phyloP scores from a whole-genome alignment of 1,284 basidiomycete species.

The Microbotryum lychnidis-dioicae region DNA sequence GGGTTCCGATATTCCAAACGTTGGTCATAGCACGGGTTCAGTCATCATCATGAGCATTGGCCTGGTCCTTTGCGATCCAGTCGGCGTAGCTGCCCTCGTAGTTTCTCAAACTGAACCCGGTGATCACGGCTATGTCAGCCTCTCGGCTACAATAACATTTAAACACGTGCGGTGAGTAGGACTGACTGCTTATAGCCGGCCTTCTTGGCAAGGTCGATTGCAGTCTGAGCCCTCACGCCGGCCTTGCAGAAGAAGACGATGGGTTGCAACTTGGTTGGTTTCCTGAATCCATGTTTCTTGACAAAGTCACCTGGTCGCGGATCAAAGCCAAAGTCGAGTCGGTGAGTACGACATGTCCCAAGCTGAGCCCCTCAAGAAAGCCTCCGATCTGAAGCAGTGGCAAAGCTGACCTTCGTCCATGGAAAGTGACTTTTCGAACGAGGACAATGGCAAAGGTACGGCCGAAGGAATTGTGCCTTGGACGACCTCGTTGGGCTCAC shows the following conservation, averaged over 20 bases:
- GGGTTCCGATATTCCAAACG: no score
- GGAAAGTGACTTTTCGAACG: constrained; percentile 62
- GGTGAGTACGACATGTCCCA: neutral
- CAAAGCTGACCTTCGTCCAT: constrained; percentile 53
- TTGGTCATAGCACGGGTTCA: neutral
- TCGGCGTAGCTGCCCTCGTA: constrained; percentile 90
- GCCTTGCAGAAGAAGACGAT: constrained; percentile 91
- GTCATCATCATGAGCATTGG: constrained; percentile 15
- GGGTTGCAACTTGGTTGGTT: constrained; percentile 67
- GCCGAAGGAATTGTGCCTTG: constrained; percentile 93
- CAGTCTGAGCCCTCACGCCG: constrained; percentile 73
- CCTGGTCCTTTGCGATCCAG: constrained; percentile 58
- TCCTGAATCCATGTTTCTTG: constrained; percentile 65
- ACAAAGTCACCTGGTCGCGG: constrained; percentile 36
- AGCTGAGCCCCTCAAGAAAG: neutral
- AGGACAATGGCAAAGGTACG: constrained; percentile 84
- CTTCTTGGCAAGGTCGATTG: constrained; percentile 71
- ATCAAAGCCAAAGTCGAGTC: neutral
- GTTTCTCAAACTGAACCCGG: constrained; percentile 39
- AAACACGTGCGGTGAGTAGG: neutral
- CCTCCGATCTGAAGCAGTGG: constrained; percentile 43
- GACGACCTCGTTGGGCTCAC: constrained; percentile 85
- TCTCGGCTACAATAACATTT: neutral
- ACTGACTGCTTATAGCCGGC: constrained; percentile 77
- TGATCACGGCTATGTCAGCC: neutral